A percentile compares a stretch with the other conserved stretches of the same genome.
Conservation (phyloP, 169 alveolate genomes). For the Plasmodium coatneyi region DNA sequence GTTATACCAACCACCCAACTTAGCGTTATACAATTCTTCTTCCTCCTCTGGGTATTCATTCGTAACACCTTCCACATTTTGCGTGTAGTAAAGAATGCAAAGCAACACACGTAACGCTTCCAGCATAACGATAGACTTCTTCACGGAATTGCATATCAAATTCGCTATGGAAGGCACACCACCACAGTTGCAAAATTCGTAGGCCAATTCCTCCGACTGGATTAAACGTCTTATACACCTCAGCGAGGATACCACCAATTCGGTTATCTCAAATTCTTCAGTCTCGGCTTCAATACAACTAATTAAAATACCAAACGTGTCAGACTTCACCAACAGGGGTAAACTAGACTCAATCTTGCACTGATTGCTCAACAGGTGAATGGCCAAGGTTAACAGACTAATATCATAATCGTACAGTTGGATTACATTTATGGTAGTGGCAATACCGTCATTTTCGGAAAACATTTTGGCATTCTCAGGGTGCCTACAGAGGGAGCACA, state of each 20-base stretch:
- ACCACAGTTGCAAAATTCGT: constrained; percentile 90
- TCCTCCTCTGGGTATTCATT: constrained; percentile 81
- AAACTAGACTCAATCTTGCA: constrained; percentile 84
- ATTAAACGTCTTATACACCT: constrained; percentile 90
- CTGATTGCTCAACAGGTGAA: constrained; percentile 89
- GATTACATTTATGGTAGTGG: constrained; percentile 82
- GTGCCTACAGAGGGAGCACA: constrained; percentile 88
- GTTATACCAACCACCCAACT: constrained; percentile 82
- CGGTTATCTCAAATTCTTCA: constrained; percentile 87
- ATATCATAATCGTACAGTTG: constrained; percentile 89
- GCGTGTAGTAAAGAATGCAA: constrained; percentile 85
- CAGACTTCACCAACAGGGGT: constrained; percentile 88
- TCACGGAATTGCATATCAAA: constrained; percentile 85
- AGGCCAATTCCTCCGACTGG: constrained; percentile 88
- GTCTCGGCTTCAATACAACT: constrained; percentile 85
- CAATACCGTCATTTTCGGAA: constrained; percentile 87
- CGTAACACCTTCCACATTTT: constrained; percentile 81
- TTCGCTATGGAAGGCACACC: constrained; percentile 88
- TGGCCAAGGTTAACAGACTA: constrained; percentile 87
- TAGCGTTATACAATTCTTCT: constrained; percentile 70
- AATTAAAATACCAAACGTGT: constrained; percentile 86
- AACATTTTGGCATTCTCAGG: constrained; percentile 86
- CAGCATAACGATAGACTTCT: constrained; percentile 88
- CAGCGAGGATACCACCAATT: constrained; percentile 87
- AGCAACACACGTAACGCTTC: constrained; percentile 88